A percentile compares a stretch with the other conserved stretches of the same genome.
phyloP scores from a whole-genome alignment of 2,329 filamentous ascomycete genomes.

The Exophiala sideris region DNA sequence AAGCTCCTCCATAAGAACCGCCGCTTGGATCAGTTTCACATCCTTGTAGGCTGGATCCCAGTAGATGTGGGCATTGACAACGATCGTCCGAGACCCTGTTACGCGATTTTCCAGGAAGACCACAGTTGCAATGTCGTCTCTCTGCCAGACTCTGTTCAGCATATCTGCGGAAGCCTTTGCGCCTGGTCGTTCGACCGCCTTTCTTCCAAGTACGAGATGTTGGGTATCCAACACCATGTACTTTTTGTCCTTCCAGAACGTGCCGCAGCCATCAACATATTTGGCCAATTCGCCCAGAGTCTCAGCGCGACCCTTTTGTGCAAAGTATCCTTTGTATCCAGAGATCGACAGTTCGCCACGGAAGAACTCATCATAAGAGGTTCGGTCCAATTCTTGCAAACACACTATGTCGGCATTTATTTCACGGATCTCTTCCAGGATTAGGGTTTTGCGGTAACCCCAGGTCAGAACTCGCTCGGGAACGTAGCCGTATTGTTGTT shows the following conservation, averaged over 20 bases:
- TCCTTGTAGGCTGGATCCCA: conserved; percentile 91
- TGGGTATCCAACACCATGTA: conserved; percentile 93
- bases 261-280: conserved; percentile 91
- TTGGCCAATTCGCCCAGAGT: conserved; percentile 90
- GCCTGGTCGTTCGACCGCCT: conserved; percentile 89
- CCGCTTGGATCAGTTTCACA: conserved; percentile 94
- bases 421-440: conserved; percentile 75
- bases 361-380: conserved; percentile 89
- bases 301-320: conserved; percentile 82
- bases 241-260: conserved; percentile 94
- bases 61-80: conserved; percentile 90
- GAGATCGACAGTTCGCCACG: conserved; percentile 77
- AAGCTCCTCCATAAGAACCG: conserved; percentile 89
- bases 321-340: conserved; percentile 92
- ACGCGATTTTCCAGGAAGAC: conserved; percentile 87
- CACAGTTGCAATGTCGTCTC: conserved; percentile 92
- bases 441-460: conserved; percentile 79
- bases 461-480: conserved; percentile 77
- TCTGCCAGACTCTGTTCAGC: conserved; percentile 97
- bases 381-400: conserved; percentile 87
- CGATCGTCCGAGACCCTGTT: conserved; percentile 86
- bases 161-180: conserved; percentile 98
- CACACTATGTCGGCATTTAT: conserved; percentile 86
- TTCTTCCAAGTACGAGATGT: conserved; percentile 84
- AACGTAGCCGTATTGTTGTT: conserved; percentile 83